These are phyloP conservation scores for Mariannaea sp. DNA, from an alignment of 2,329 filamentous ascomycete species.

Conservation along the genomic window DNA sequence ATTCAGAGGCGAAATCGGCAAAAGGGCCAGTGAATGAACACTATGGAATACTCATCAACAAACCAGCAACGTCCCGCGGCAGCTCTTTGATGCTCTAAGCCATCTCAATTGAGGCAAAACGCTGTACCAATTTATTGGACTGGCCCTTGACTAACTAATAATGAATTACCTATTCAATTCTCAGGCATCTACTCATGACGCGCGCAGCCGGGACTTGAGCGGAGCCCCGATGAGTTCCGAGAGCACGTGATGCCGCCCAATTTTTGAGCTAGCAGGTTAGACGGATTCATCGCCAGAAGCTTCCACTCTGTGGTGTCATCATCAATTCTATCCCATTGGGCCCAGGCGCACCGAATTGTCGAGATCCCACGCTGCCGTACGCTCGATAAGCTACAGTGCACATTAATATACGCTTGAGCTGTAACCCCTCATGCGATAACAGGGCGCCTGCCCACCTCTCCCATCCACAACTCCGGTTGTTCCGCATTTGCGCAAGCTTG, in stretches of 20 bases:
- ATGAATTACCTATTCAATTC: neutral
- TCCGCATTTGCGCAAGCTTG: slow-evolving; percentile 42
- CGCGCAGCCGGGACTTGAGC: slow-evolving; percentile 12
- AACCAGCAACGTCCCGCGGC: no score
- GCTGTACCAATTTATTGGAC: neutral
- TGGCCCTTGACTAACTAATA: neutral
- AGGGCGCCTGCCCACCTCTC: slow-evolving; percentile 29
- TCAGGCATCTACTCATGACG: slow-evolving; percentile 28
- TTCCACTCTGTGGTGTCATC: slow-evolving; percentile 40
- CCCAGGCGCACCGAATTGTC: slow-evolving; percentile 23
- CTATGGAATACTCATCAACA: no score
- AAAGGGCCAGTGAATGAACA: no score
- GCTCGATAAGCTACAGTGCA: slow-evolving; percentile 8
- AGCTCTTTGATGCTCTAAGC: no score
- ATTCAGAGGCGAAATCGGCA: no score
- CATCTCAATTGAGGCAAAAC: no score
- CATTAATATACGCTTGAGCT: slow-evolving; percentile 23
- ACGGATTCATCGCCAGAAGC: slow-evolving; percentile 38
- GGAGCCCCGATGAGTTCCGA: slow-evolving; percentile 24
- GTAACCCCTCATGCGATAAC: slow-evolving; percentile 43
- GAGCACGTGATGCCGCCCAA: slow-evolving; percentile 40
- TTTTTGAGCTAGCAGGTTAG: slow-evolving; percentile 37
- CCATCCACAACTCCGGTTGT: slow-evolving; percentile 40
- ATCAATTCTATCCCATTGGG: slow-evolving; percentile 33
- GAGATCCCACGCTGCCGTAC: slow-evolving; percentile 18